These are phyloP conservation scores for Leccinellum albellum DNA, from an alignment of 768 basidiomycete species.

Conservation along the genomic window DNA sequence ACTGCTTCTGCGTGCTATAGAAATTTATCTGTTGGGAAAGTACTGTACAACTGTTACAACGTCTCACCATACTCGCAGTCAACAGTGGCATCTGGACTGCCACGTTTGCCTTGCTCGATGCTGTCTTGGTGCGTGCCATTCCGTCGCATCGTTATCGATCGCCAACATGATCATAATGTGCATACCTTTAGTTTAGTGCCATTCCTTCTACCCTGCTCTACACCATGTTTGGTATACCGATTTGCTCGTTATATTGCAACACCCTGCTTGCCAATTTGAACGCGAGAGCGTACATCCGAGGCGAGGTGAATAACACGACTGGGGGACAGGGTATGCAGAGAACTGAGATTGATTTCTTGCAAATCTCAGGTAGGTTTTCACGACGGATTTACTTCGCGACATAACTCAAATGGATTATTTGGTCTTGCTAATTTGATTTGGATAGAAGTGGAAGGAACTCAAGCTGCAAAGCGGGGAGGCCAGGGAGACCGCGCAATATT, in stretches of 20 bases:
- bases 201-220: not conserved
- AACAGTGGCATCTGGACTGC: not conserved
- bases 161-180: not conserved
- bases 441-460: not conserved
- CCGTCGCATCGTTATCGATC: not conserved
- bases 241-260: not conserved
- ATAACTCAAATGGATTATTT: no score
- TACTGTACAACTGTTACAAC: not conserved
- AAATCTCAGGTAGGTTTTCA: not conserved
- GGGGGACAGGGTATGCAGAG: no score
- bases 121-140: not conserved
- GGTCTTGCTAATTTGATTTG: not conserved
- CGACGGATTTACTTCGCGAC: not conserved
- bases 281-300: not conserved
- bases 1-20: not conserved
- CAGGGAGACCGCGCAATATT: not conserved
- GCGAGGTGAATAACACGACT: no score
- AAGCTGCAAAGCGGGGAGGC: not conserved
- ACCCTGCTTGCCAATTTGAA: not conserved
- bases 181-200: not conserved
- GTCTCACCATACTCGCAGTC: not conserved
- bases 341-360: not conserved
- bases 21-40: not conserved
- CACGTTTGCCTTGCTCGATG: not conserved
- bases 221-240: not conserved